phyloP scores from a whole-genome alignment of 805 yeast genomes.

The Priceomyces medius region DNA sequence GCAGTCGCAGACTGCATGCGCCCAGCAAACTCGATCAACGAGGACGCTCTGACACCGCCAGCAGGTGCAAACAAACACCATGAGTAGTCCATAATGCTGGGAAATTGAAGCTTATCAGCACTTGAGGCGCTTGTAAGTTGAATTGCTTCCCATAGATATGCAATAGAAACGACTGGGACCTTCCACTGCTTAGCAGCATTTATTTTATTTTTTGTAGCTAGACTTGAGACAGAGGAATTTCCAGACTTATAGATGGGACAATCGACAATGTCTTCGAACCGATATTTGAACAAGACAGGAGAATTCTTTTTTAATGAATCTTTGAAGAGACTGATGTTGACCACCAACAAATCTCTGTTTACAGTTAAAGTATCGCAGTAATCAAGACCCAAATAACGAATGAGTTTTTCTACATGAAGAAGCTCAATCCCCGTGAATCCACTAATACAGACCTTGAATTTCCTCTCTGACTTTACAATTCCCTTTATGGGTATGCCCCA shows the following conservation, averaged over 20 bases:
- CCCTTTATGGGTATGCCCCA: conserved; percentile 63
- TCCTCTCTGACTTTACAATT: conserved; percentile 19
- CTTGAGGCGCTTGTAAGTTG: conserved; percentile 31
- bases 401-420: conserved; percentile 65
- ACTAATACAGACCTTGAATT: conserved; percentile 50
- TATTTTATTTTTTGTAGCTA: conserved; percentile 53
- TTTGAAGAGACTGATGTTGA: conserved; percentile 49
- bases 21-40: background rate
- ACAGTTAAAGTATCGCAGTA: conserved; percentile 48
- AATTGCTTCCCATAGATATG: conserved; percentile 53
- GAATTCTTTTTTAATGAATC: conserved; percentile 35
- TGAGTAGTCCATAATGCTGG: conserved; percentile 42
- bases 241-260: conserved; percentile 38
- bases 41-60: conserved; percentile 2
- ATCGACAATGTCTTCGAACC: conserved; percentile 28
- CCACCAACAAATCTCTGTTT: conserved; percentile 55
- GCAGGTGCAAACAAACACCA: conserved; percentile 61
- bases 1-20: background rate
- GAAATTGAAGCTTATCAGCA: conserved; percentile 23
- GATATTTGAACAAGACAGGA: conserved; percentile 41
- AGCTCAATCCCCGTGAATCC: conserved; percentile 80
- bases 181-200: conserved; percentile 57
- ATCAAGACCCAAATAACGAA: conserved; percentile 52
- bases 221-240: conserved; percentile 29
- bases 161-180: conserved; percentile 57